These are phyloP conservation scores for Dryas integrifolia DNA, from an alignment of 331 rosid genomes.

Conservation along the genomic window DNA sequence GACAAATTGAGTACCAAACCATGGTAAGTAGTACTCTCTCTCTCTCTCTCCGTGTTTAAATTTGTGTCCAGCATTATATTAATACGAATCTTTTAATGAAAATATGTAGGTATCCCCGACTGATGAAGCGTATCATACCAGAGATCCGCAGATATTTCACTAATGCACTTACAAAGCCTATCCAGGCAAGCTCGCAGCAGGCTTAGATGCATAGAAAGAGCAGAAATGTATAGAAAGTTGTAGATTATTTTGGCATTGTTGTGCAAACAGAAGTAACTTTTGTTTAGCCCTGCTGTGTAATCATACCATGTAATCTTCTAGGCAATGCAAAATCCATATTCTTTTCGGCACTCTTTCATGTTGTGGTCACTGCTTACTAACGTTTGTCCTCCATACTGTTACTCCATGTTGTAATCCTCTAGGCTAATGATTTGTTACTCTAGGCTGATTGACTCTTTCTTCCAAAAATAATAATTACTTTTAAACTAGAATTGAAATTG, in stretches of 20 bases:
- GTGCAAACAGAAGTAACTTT: background rate
- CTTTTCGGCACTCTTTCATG: too few relatives aligned
- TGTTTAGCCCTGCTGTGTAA: background rate
- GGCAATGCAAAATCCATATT: background rate
- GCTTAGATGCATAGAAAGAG: background rate
- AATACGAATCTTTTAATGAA: background rate
- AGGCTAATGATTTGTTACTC: too few relatives aligned
- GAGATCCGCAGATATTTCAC: conserved; percentile 34
- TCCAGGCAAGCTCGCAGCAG: conserved; percentile 5
- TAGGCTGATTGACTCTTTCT: too few relatives aligned
- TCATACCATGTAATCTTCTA: background rate
- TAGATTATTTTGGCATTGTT: conserved; percentile 1
- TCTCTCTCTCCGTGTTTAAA: background rate
- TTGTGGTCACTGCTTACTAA: too few relatives aligned
- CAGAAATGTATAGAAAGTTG: conserved; percentile 4
- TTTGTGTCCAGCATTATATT: background rate
- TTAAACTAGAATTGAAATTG: too few relatives aligned
- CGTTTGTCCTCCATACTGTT: too few relatives aligned
- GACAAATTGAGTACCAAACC: conserved; percentile 44
- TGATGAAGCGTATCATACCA: conserved; percentile 34
- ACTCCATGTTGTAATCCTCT: too few relatives aligned
- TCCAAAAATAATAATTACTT: too few relatives aligned
- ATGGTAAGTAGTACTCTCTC: conserved; percentile 41
- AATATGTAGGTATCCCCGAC: conserved; percentile 38
- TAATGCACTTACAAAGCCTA: conserved; percentile 33